phyloP scores from a whole-genome alignment of 2,329 filamentous ascomycete genomes.

The Pseudopithomyces maydicus region DNA sequence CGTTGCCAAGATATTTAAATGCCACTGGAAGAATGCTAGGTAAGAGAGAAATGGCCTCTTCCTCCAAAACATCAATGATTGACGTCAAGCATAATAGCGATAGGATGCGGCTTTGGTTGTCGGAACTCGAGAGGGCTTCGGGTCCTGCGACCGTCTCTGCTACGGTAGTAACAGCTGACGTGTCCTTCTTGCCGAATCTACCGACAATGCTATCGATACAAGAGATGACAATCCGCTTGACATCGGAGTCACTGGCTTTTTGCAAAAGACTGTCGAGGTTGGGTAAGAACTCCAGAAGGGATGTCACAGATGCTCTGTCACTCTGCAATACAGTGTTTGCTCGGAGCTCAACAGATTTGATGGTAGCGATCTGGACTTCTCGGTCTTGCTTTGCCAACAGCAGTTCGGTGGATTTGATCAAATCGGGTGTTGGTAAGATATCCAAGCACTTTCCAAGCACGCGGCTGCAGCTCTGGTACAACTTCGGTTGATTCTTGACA shows the following conservation, averaged over 20 bases:
- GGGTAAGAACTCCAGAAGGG: constrained; percentile 78
- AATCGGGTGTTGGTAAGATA: constrained; percentile 83
- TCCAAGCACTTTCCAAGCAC: constrained; percentile 81
- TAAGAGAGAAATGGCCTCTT: constrained; percentile 82
- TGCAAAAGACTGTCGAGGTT: constrained; percentile 78
- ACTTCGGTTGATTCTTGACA: constrained; percentile 52
- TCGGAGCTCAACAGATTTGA: constrained; percentile 73
- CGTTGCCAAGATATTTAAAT: constrained; percentile 71
- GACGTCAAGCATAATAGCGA: constrained; percentile 89
- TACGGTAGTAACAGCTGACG: constrained; percentile 74
- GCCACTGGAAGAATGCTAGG: constrained; percentile 75
- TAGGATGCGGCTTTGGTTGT: constrained; percentile 76
- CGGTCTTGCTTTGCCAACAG: constrained; percentile 78
- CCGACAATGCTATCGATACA: constrained; percentile 93
- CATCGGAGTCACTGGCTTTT: constrained; percentile 71
- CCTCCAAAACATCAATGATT: constrained; percentile 83
- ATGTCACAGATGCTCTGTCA: constrained; percentile 69
- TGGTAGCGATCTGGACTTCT: constrained; percentile 74
- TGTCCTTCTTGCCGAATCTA: constrained; percentile 92
- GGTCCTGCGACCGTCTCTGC: constrained; percentile 77
- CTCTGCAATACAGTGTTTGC: constrained; percentile 74
- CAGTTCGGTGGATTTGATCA: constrained; percentile 84
- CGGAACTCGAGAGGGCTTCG: constrained; percentile 75
- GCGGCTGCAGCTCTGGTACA: constrained; percentile 60
- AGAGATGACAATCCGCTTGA: constrained; percentile 83